phyloP scores from a whole-genome alignment of 148 eudicot species.

The Bassia scoparia region DNA sequence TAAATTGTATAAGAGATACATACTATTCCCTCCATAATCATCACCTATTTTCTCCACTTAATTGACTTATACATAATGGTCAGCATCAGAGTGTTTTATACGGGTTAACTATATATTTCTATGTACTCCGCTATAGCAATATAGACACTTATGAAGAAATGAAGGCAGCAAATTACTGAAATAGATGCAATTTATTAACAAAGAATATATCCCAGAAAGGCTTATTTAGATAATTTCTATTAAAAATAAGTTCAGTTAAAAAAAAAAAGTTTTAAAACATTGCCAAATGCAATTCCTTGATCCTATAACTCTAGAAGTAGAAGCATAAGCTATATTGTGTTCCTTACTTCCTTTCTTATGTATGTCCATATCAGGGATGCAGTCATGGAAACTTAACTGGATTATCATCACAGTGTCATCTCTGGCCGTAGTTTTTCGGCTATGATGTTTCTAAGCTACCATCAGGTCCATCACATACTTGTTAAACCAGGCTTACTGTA shows the following conservation, averaged over 20 bases:
- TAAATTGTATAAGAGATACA: background rate
- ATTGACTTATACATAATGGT: background rate
- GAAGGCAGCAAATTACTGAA: background rate
- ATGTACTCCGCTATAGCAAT: no score
- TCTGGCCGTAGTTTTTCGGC: slow-evolving; percentile 14
- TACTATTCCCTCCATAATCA: background rate
- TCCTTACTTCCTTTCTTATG: background rate
- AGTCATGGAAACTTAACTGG: slow-evolving; percentile 46
- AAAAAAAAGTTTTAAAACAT: background rate
- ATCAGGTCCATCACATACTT: background rate
- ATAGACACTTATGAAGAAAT: background rate
- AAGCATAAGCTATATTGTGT: background rate
- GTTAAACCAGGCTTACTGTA: background rate
- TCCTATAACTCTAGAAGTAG: no score
- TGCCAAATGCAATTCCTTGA: background rate
- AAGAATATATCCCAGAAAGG: background rate
- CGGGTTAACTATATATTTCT: background rate
- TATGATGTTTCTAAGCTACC: slow-evolving; percentile 5
- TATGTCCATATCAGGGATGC: slow-evolving; percentile 22
- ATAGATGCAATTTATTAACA: background rate
- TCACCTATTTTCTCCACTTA: background rate
- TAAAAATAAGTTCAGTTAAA: background rate
- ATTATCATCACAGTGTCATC: slow-evolving; percentile 25
- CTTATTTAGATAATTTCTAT: no score
- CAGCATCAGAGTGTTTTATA: background rate